phyloP scores from a whole-genome alignment of 805 yeast genomes.

The Cyberlindnera meyerae region DNA sequence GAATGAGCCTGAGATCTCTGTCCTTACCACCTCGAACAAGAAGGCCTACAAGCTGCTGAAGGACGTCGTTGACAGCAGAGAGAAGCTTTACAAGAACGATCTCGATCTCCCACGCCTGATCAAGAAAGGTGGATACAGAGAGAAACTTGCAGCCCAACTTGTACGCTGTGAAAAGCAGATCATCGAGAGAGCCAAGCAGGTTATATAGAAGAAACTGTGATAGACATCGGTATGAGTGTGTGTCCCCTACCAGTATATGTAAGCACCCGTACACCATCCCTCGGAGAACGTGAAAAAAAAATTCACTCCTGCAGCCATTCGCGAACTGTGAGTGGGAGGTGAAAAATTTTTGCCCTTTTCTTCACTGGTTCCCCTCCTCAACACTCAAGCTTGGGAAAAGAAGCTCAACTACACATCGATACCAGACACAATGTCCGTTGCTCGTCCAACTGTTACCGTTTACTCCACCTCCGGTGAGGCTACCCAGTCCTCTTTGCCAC shows the following conservation, averaged over 20 bases:
- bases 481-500: slow-evolving; percentile 76
- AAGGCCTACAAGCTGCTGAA: slow-evolving; percentile 19
- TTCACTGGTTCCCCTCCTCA: neutral
- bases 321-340: no score
- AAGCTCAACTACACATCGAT: slow-evolving; percentile 12
- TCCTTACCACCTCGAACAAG: slow-evolving; percentile 16
- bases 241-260: neutral
- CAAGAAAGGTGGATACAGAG: slow-evolving; percentile 16
- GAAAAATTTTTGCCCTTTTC: slow-evolving; percentile 8
- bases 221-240: no score
- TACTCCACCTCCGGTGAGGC: slow-evolving; percentile 83
- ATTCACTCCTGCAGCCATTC: no score
- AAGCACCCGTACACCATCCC: slow-evolving; percentile 7
- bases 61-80: slow-evolving; percentile 18
- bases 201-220: slow-evolving; percentile 12
- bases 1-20: slow-evolving; percentile 6
- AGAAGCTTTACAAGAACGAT: slow-evolving; percentile 11
- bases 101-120: slow-evolving; percentile 8
- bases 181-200: slow-evolving; percentile 10
- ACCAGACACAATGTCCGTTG: slow-evolving; percentile 27
- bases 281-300: no score
- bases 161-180: slow-evolving; percentile 17
- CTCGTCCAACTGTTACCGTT: slow-evolving; percentile 96
- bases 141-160: slow-evolving; percentile 15
- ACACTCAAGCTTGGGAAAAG: neutral